Evolutionary conservation across 768 basidiomycete species (phyloP).

Genomic region (Floccularia luteovirens): DNA sequence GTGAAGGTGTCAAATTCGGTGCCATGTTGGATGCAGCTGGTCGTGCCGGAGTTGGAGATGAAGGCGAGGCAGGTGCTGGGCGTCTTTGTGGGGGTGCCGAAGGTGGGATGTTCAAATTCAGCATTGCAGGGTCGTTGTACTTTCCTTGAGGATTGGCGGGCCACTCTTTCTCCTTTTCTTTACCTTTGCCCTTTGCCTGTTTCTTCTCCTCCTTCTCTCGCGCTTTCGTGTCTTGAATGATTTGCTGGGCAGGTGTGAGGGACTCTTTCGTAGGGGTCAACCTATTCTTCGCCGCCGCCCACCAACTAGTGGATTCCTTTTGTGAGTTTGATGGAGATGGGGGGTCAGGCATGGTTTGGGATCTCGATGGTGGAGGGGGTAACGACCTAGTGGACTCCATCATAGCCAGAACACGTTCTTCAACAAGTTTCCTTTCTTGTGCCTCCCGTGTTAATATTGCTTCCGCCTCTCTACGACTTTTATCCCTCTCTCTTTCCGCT

Average conservation of each 20-base stretch:
- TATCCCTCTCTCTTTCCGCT: slow-evolving; percentile 69
- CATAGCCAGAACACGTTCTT: slow-evolving; percentile 75
- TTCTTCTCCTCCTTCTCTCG: slow-evolving; percentile 53
- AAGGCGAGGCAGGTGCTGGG: slow-evolving; percentile 44
- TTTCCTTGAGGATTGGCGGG: slow-evolving; percentile 45
- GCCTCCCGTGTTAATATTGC: slow-evolving; percentile 67
- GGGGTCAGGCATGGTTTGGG: slow-evolving; percentile 19
- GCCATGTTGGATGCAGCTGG: slow-evolving; percentile 38
- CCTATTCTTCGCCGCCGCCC: slow-evolving; percentile 65
- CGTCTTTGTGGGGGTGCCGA: slow-evolving; percentile 34
- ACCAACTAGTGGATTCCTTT: slow-evolving; percentile 64
- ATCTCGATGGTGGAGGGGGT: slow-evolving; percentile 53
- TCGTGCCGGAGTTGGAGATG: slow-evolving; percentile 60
- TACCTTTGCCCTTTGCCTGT: slow-evolving; percentile 37
- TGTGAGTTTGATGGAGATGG: slow-evolving; percentile 59
- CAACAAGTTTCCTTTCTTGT: slow-evolving; percentile 56
- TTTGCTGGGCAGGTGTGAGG: slow-evolving; percentile 81
- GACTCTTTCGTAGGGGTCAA: slow-evolving; percentile 73
- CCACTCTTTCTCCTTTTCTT: slow-evolving; percentile 40
- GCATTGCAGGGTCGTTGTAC: slow-evolving; percentile 47
- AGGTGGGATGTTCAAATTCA: slow-evolving; percentile 42
- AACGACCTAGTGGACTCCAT: slow-evolving; percentile 41
- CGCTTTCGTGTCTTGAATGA: slow-evolving; percentile 68
- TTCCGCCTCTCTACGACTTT: slow-evolving; percentile 72
- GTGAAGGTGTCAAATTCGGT: slow-evolving; percentile 57